Conservation (phyloP, 2,329 filamentous ascomycete genomes). For the Parafenestella ontariensis region DNA sequence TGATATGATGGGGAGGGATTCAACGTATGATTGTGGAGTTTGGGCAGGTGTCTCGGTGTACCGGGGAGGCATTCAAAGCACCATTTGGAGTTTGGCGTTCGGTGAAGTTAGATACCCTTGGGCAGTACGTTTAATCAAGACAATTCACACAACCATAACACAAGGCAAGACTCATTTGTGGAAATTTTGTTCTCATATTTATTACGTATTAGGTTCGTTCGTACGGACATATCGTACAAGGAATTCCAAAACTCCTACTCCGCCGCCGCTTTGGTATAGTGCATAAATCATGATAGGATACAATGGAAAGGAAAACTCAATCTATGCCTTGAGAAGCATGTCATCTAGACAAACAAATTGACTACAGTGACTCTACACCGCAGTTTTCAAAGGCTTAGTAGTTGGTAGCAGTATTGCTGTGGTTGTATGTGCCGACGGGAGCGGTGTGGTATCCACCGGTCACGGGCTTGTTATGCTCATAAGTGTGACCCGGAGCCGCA, state of each 20-base stretch:
- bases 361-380: too few relatives aligned
- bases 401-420: slow-evolving; percentile 38
- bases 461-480: slow-evolving; percentile 46
- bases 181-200: background rate
- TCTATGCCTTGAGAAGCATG: slow-evolving; percentile 1
- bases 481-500: slow-evolving; percentile 43
- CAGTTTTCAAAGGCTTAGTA: slow-evolving; percentile 22
- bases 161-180: background rate
- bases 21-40: too few relatives aligned
- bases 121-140: background rate
- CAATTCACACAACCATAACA: background rate
- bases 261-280: slow-evolving; percentile 9
- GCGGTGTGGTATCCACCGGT: slow-evolving; percentile 56
- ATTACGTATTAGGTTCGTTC: slow-evolving; percentile 22
- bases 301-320: slow-evolving; percentile 6
- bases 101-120: background rate
- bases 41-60: too few relatives aligned
- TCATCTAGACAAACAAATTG: background rate
- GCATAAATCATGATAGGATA: slow-evolving; percentile 11
- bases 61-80: too few relatives aligned
- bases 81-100: too few relatives aligned
- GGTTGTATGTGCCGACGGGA: slow-evolving; percentile 51
- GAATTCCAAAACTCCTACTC: slow-evolving; percentile 4
- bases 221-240: slow-evolving; percentile 13
- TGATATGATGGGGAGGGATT: too few relatives aligned